Percentiles rank a stretch among this genome's conserved stretches.
These are phyloP conservation scores for Clarireedia paspali DNA, from an alignment of 2,329 filamentous ascomycete species.

Conservation along the genomic window DNA sequence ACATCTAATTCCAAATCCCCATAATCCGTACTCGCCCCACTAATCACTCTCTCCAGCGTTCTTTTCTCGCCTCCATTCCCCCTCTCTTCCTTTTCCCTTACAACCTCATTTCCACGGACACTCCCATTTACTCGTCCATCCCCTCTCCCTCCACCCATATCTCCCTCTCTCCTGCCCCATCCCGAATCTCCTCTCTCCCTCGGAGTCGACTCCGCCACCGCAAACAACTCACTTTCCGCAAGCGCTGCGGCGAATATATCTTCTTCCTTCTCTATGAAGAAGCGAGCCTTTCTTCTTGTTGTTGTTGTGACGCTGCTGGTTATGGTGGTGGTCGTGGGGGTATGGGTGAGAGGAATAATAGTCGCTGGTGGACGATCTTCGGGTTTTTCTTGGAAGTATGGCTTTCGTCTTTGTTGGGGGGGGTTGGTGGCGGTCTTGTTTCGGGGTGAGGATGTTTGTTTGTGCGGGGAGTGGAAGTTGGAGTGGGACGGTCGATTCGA, in stretches of 20 bases:
- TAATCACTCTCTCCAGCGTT: constrained; percentile 10
- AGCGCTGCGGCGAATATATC: constrained; percentile 19
- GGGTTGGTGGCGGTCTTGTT: background rate
- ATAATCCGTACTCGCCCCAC: constrained; percentile 24
- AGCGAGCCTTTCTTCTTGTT: constrained; percentile 11
- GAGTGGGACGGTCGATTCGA: background rate
- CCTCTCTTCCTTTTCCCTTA: background rate
- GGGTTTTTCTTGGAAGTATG: background rate
- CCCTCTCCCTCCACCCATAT: background rate
- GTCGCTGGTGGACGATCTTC: background rate
- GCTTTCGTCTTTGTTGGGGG: background rate
- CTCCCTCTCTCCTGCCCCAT: background rate
- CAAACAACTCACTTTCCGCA: constrained; percentile 13
- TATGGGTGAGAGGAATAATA: background rate
- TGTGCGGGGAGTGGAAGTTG: background rate
- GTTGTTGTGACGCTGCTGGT: no score
- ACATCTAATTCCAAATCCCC: constrained; percentile 23
- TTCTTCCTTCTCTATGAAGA: constrained; percentile 24
- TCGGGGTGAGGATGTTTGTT: background rate
- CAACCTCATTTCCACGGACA: background rate
- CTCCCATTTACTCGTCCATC: no score
- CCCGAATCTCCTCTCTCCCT: background rate
- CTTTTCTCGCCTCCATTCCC: constrained; percentile 3
- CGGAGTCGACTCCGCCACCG: background rate
- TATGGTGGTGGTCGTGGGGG: background rate